Evolutionary conservation across 345 rosid species (phyloP).

Genomic region (Anastatica hierochuntica): DNA sequence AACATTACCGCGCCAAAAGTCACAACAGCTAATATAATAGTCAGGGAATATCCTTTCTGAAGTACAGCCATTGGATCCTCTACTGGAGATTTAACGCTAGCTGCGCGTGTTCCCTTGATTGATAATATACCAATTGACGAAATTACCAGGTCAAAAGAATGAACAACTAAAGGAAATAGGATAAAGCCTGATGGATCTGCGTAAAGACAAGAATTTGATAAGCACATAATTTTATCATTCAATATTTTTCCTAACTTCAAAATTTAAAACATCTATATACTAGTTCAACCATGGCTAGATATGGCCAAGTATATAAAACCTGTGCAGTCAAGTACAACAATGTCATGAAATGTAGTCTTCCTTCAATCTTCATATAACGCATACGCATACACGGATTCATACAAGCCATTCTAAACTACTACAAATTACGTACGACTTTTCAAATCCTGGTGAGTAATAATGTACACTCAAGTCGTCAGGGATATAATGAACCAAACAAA

Average conservation of each 20-base stretch:
- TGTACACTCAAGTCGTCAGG: too few species aligned
- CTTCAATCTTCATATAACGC: too few species aligned
- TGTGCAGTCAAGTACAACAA: too few species aligned
- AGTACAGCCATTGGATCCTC: slow-evolving; percentile 98
- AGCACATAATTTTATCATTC: not conserved
- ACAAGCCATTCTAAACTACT: too few species aligned
- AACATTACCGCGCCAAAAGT: slow-evolving; percentile 75
- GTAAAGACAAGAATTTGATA: slow-evolving; percentile 2
- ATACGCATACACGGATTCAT: too few species aligned
- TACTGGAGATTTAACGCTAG: slow-evolving; percentile 56
- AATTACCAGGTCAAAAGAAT: slow-evolving; percentile 89
- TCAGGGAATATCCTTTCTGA: slow-evolving; percentile 92
- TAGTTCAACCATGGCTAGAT: not conserved
- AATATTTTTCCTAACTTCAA: not conserved
- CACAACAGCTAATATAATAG: slow-evolving; percentile 78
- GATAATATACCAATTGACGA: slow-evolving; percentile 90
- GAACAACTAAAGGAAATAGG: slow-evolving; percentile 94
- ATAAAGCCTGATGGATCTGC: slow-evolving; percentile 99
- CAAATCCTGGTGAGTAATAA: too few species aligned
- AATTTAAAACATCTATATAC: not conserved
- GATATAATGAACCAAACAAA: too few species aligned
- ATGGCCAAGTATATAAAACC: not conserved
- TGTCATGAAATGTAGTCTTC: too few species aligned
- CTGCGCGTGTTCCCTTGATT: slow-evolving; percentile 68
- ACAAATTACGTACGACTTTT: too few species aligned